Conservation (phyloP, 768 basidiomycete genomes). For the Leccinum longicurvipes region DNA sequence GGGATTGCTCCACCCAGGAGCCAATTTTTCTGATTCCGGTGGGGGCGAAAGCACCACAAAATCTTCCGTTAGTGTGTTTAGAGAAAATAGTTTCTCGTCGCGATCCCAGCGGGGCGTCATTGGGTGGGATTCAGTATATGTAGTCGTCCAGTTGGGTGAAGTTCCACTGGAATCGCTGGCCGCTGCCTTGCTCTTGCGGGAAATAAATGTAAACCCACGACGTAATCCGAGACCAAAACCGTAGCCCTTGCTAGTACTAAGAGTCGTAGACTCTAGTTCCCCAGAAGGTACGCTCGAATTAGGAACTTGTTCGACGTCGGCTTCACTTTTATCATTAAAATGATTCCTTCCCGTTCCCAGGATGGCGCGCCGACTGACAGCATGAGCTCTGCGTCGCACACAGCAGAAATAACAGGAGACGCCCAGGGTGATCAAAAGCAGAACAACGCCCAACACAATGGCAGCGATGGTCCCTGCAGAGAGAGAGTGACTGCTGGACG, state of each 20-base stretch:
- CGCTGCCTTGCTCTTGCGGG: slow-evolving; percentile 20
- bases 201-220: slow-evolving; percentile 23
- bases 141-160: slow-evolving; percentile 8
- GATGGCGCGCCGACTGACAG: slow-evolving; percentile 11
- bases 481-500: slow-evolving; percentile 24
- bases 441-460: slow-evolving; percentile 51
- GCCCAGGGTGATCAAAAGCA: slow-evolving; percentile 47
- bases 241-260: slow-evolving; percentile 33
- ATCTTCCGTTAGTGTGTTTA: slow-evolving; percentile 19
- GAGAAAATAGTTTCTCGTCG: slow-evolving; percentile 31
- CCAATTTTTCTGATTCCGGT: slow-evolving; percentile 33
- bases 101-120: slow-evolving; percentile 21
- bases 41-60: slow-evolving; percentile 11
- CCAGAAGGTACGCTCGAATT: slow-evolving; percentile 14
- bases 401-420: slow-evolving; percentile 44
- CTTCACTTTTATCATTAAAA: not conserved
- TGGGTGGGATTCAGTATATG: slow-evolving; percentile 18
- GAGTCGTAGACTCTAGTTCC: slow-evolving; percentile 25
- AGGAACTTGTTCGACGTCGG: slow-evolving; percentile 11
- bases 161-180: slow-evolving; percentile 19
- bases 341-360: not conserved
- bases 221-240: slow-evolving; percentile 34
- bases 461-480: slow-evolving; percentile 65
- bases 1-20: slow-evolving; percentile 31
- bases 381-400: slow-evolving; percentile 45